phyloP scores from a whole-genome alignment of 495 filamentous ascomycete genomes.

The Corynascus novoguineensis region DNA sequence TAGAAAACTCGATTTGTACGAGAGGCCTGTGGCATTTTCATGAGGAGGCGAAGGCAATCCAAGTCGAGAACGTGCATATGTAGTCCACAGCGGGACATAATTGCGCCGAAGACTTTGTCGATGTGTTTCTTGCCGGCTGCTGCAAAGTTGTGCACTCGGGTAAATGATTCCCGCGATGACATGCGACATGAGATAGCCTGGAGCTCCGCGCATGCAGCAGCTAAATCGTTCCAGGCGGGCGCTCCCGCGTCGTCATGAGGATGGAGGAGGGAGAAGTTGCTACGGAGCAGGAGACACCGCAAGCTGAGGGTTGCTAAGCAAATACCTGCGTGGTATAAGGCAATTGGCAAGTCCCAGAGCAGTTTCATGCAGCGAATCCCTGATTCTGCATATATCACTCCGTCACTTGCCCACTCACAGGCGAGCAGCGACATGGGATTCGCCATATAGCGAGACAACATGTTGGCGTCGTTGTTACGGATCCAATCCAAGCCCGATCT shows the following conservation, averaged over 20 bases:
- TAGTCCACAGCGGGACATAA: background rate
- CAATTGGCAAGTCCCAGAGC: constrained; percentile 1
- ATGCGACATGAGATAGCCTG: background rate
- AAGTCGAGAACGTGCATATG: background rate
- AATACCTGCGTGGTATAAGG: background rate
- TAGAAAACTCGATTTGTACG: background rate
- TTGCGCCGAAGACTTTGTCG: background rate
- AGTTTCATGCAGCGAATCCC: background rate
- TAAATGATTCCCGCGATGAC: too few relatives aligned
- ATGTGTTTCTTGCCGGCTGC: background rate
- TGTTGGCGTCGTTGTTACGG: background rate
- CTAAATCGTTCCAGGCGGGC: background rate
- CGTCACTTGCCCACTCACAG: background rate
- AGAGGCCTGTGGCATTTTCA: background rate
- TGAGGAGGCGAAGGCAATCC: background rate
- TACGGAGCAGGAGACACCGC: background rate
- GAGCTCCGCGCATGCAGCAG: background rate
- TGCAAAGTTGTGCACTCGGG: background rate
- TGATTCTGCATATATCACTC: background rate
- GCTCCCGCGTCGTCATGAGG: background rate
- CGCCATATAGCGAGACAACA: background rate
- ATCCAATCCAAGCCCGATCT: too few relatives aligned
- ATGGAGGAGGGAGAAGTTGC: background rate
- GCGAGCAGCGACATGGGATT: background rate
- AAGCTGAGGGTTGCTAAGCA: background rate